phyloP scores from a whole-genome alignment of 2,329 filamentous ascomycete genomes.

The Fusarium torreyae region DNA sequence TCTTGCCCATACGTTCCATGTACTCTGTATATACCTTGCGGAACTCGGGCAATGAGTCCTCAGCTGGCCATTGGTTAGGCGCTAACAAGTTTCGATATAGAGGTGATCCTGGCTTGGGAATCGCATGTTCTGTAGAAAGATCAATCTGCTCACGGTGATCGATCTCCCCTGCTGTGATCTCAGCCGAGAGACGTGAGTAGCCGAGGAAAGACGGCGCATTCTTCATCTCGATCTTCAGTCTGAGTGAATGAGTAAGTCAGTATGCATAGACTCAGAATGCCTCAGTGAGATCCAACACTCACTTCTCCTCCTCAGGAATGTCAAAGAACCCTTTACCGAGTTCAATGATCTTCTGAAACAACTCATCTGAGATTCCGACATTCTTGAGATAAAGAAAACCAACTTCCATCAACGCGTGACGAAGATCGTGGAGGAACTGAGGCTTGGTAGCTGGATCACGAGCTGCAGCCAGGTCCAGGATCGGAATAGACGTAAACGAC shows the following conservation, averaged over 20 bases:
- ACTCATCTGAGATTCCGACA: constrained; percentile 76
- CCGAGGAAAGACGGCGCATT: constrained; percentile 80
- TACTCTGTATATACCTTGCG: constrained; percentile 79
- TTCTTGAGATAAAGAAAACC: constrained; percentile 90
- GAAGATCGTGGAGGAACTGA: constrained; percentile 78
- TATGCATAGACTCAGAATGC: background rate
- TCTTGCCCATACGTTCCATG: constrained; percentile 79
- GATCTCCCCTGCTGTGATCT: constrained; percentile 79
- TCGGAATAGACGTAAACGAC: constrained; percentile 83
- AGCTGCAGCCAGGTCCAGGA: constrained; percentile 81
- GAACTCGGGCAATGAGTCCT: constrained; percentile 75
- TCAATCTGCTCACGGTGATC: constrained; percentile 92
- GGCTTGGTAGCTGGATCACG: constrained; percentile 76
- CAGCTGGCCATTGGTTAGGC: constrained; percentile 85
- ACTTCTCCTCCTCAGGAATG: constrained; percentile 83
- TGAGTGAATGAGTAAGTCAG: constrained; percentile 47
- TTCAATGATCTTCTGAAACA: constrained; percentile 76
- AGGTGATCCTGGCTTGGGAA: constrained; percentile 74
- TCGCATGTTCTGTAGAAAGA: constrained; percentile 82
- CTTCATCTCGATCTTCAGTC: constrained; percentile 79
- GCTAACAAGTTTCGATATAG: constrained; percentile 81
- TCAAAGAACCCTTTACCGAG: constrained; percentile 84
- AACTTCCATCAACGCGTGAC: constrained; percentile 85
- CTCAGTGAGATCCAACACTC: constrained; percentile 45
- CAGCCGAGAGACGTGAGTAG: constrained; percentile 76